Conservation (phyloP, 495 filamentous ascomycete species). For the Copromyces sp. region DNA sequence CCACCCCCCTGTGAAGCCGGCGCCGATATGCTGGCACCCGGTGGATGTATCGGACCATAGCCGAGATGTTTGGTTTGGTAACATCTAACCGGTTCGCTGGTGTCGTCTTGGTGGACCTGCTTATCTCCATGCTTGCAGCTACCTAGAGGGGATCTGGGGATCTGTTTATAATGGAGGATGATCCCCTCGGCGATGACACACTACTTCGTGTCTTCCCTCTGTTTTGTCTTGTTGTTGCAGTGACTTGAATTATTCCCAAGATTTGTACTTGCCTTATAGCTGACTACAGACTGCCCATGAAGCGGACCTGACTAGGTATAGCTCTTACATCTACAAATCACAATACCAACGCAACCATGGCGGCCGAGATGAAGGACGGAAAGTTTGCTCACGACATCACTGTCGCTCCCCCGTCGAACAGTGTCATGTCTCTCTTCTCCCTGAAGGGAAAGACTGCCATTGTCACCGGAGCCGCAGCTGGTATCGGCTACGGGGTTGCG, state of each 20-base stretch:
- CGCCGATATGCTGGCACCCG: neutral
- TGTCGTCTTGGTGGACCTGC: neutral
- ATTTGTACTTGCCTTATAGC: neutral
- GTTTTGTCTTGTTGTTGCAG: neutral
- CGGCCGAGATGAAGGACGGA: constrained; percentile 38
- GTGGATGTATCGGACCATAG: no score
- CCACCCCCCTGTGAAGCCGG: neutral
- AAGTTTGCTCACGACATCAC: constrained; percentile 53
- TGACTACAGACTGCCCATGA: neutral
- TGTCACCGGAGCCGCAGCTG: constrained; percentile 69
- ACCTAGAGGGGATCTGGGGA: neutral
- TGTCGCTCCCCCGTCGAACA: constrained; percentile 45
- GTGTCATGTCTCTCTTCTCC: constrained; percentile 71
- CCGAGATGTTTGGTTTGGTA: no score
- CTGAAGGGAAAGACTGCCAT: constrained; percentile 77
- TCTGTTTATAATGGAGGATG: neutral
- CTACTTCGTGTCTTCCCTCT: neutral
- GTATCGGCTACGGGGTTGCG: constrained; percentile 73
- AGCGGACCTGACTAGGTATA: neutral
- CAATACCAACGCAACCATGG: constrained; percentile 20
- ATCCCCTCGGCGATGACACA: neutral
- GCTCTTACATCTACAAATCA: neutral
- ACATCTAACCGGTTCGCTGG: neutral
- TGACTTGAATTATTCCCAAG: neutral
- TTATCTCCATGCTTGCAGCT: neutral